Base-by-base conservation (phyloP, 176 grass and related monocot genomes). In the Olyra latifolia region DNA sequence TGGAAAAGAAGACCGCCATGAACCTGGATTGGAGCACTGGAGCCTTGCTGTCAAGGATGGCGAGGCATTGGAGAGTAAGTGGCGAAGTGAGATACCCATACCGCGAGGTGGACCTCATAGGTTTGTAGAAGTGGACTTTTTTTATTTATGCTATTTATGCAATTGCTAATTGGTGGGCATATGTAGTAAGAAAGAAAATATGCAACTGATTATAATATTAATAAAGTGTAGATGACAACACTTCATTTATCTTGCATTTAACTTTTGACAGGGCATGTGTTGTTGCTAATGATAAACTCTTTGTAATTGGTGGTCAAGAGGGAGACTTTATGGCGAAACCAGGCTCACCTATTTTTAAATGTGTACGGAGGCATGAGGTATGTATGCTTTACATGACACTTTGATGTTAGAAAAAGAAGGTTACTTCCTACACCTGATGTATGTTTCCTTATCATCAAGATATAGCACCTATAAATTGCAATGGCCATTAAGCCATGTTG, bases 231-330 rank as follows among this genome's bases (percentile, higher is more conserved):
- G 17, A 62, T 28, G 42, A 38, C 29, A 50, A 19, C 0, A 32
- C 29, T 53, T 45, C 38, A 20, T 80, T 71, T 56, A 80, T 39
- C 49, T 83, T 62, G 41, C 28, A 41, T 67, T 23, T 63, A 40
- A 75, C 40, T 53, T 89, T 52, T 77, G 14, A 46, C 64, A 97
- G 89, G 83, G 85, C 95, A 61, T 98, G 95, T 66, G 52, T 92
- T 41, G 83, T 94, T 73, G 95, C 83, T 30, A 94, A 92, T 68
- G 89, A 91, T 70, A 80, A 91, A 71, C 77, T 98, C 49, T 79
- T 94, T 74, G 89, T 94, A 53, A 97, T 92, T 89, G 92, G 95
- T 74, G 95, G 95, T 46, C 95, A 98, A 94, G 92, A 94, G 69
- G 95, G 95, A 72, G 95, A 98, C 69, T 98, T 98, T 66, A 91